Conservation (phyloP, 768 basidiomycete genomes). For the Obba rivulosa region DNA sequence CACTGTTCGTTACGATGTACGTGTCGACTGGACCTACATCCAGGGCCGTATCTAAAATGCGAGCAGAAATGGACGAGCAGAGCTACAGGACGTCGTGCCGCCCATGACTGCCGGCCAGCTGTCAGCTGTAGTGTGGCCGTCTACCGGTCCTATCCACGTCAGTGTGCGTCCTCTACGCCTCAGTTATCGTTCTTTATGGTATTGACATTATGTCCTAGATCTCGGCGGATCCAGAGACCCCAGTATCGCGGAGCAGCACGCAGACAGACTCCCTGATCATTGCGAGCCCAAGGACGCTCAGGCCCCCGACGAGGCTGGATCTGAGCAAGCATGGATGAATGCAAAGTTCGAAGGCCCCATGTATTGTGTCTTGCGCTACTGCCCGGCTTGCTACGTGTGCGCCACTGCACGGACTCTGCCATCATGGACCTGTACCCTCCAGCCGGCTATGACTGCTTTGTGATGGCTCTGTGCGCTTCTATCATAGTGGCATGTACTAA, state of each 20-base stretch:
- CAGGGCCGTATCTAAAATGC: background rate
- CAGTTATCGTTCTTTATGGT: background rate
- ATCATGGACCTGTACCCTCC: too few relatives aligned
- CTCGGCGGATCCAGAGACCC: background rate
- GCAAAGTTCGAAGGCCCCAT: background rate
- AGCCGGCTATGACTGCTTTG: too few relatives aligned
- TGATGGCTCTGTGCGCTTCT: too few relatives aligned
- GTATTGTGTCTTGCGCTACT: background rate
- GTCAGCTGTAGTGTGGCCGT: constrained; percentile 6
- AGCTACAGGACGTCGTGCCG: constrained; percentile 7
- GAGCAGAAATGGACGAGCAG: constrained; percentile 9
- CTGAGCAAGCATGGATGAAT: background rate
- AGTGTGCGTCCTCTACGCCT: constrained; percentile 1
- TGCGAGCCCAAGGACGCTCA: background rate
- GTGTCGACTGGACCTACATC: background rate
- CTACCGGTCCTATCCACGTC: constrained; percentile 8
- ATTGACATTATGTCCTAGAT: background rate
- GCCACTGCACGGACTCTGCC: background rate
- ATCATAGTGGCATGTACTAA: too few relatives aligned
- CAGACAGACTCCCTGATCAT: too few relatives aligned
- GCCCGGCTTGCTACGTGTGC: background rate
- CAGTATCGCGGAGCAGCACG: too few relatives aligned
- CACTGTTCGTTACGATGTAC: constrained; percentile 24
- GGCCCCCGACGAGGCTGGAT: background rate
- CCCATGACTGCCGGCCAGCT: constrained; percentile 6